A percentile compares a stretch with the other conserved stretches of the same genome.
These are phyloP conservation scores for Acidomyces sp. DNA, from an alignment of 495 filamentous ascomycete species.

Conservation along the genomic window DNA sequence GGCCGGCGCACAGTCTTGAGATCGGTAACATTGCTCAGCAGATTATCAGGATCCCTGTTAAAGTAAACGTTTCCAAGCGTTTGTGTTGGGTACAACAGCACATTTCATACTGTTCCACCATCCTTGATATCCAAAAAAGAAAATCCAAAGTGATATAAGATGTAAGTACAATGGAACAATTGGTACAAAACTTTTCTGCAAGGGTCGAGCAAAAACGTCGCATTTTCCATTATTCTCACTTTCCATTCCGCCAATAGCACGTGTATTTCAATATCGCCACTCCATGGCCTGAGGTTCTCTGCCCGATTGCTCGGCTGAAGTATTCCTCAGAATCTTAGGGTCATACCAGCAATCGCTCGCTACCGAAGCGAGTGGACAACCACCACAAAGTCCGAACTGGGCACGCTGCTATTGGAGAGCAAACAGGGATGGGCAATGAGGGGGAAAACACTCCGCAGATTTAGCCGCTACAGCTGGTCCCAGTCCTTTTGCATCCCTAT, in stretches of 20 bases:
- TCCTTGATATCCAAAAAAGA: no score
- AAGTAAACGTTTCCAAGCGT: no score
- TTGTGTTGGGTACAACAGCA: no score
- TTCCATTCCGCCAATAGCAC: slow-evolving; percentile 14
- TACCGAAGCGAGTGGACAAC: slow-evolving; percentile 21
- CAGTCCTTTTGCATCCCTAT: no score
- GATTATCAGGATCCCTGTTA: no score
- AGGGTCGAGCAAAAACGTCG: slow-evolving; percentile 22
- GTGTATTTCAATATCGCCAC: slow-evolving; percentile 19
- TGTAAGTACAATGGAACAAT: no score
- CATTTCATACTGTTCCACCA: no score
- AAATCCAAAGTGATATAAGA: no score
- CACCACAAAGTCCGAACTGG: slow-evolving; percentile 20
- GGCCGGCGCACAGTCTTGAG: no score
- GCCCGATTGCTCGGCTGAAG: slow-evolving; percentile 25
- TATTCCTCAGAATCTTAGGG: slow-evolving; percentile 19
- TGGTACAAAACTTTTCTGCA: no score
- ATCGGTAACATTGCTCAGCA: no score
- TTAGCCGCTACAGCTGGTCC: slow-evolving; percentile 21
- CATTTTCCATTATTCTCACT: slow-evolving; percentile 7
- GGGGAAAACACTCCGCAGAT: slow-evolving; percentile 14
- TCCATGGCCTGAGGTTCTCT: slow-evolving; percentile 21
- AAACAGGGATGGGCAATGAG: slow-evolving; percentile 2
- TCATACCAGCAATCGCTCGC: slow-evolving; percentile 19
- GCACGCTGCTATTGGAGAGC: slow-evolving; percentile 16